Evolutionary conservation across 2,329 filamentous ascomycete genomes (phyloP).

Genomic region (Pleurostoma richardsiae): DNA sequence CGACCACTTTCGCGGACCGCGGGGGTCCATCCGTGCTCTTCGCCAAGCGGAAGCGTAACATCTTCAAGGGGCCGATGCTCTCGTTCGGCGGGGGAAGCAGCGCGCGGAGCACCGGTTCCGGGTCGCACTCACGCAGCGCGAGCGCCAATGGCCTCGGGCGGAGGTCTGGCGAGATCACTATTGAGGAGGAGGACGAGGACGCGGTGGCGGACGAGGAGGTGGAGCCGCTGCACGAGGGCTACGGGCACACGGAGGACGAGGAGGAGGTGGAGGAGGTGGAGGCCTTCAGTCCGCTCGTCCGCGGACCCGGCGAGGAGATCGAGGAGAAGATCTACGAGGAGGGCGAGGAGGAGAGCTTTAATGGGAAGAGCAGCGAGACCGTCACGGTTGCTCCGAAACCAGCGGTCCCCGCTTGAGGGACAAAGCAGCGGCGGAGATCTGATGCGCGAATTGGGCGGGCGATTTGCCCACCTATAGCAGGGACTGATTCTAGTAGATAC

Average conservation of each 20-base stretch:
- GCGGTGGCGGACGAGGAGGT: slow-evolving; percentile 21
- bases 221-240: slow-evolving; percentile 46
- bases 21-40: slow-evolving; percentile 55
- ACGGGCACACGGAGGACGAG: slow-evolving; percentile 36
- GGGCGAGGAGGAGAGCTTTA: slow-evolving; percentile 1
- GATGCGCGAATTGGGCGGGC: too few relatives aligned
- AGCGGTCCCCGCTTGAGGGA: too few relatives aligned
- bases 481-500: too few relatives aligned
- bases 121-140: slow-evolving; percentile 45
- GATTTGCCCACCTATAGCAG: too few relatives aligned
- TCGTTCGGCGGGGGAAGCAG: slow-evolving; percentile 38
- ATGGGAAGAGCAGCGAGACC: too few relatives aligned
- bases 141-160: slow-evolving; percentile 61
- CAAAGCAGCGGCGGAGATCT: too few relatives aligned
- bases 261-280: slow-evolving; percentile 36
- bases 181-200: slow-evolving; percentile 36
- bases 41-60: slow-evolving; percentile 72
- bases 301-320: slow-evolving; percentile 8
- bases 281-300: slow-evolving; percentile 9
- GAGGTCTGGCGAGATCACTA: slow-evolving; percentile 67
- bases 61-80: slow-evolving; percentile 77
- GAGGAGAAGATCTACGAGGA: slow-evolving; percentile 11
- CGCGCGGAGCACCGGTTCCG: slow-evolving; percentile 29
- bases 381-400: too few relatives aligned
- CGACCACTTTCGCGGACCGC: slow-evolving; percentile 30